Conservation (phyloP, 192 early-diverging fungal species). For the Allomyces macrogynus region DNA sequence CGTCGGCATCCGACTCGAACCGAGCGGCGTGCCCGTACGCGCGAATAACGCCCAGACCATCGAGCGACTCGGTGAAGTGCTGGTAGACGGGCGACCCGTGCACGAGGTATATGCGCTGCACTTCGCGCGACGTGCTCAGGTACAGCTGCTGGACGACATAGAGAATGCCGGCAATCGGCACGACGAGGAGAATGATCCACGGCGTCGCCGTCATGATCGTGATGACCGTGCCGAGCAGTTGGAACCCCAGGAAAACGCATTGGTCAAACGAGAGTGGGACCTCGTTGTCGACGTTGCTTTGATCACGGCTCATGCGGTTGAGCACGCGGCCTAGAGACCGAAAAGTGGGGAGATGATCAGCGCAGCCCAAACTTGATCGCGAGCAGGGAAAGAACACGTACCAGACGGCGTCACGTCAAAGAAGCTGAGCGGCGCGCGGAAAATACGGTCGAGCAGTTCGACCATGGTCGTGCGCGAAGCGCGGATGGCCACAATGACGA, state of each 20-base stretch:
- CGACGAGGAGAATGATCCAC: constrained; percentile 42
- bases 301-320: constrained; percentile 39
- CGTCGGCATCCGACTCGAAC: constrained; percentile 18
- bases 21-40: constrained; percentile 59
- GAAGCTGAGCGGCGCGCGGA: constrained; percentile 56
- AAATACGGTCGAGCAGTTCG: constrained; percentile 24
- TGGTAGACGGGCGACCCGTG: constrained; percentile 55
- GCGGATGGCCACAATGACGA: background rate
- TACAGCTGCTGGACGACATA: constrained; percentile 45
- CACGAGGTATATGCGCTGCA: constrained; percentile 71
- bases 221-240: constrained; percentile 31
- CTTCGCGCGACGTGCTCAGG: constrained; percentile 57
- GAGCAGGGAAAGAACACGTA: too few relatives aligned
- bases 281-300: constrained; percentile 39
- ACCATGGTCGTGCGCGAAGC: background rate
- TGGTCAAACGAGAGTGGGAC: constrained; percentile 34
- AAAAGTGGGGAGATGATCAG: too few relatives aligned
- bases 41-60: constrained; percentile 64
- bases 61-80: constrained; percentile 63
- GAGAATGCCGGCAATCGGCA: constrained; percentile 34
- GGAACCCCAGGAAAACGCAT: constrained; percentile 38
- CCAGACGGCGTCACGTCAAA: constrained; percentile 52
- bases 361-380: too few relatives aligned
- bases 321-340: constrained; percentile 30
- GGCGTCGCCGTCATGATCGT: constrained; percentile 42